Evolutionary conservation across 306 rosid species (phyloP), one percentile per base, ranked within the genome.

Genomic region (Cajanus cajan): DNA sequence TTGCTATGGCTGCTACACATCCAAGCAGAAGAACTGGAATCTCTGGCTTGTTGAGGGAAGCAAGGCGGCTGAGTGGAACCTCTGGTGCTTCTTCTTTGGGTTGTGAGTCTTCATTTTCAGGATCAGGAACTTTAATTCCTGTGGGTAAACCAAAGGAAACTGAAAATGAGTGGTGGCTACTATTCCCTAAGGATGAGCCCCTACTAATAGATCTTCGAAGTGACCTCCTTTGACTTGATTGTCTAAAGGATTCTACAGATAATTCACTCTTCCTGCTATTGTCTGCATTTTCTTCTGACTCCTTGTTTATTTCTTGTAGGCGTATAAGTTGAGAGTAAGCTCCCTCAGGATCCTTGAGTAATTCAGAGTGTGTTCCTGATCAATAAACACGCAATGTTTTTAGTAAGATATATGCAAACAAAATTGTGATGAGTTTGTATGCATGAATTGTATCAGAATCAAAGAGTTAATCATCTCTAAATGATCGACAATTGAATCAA

Each of bases 41-140:
- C 91, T 94, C 98, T 22, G 97, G 98, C 86, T 91, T 94, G 91
- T 94, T 94, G 24, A 91, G 92, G 82, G 88, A 71, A 62, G 90
- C 96, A 44, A 94, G 90, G 87, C 97, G 98, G 59, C 83, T 44
- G 11, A 94, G 83, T 3, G 96, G 82, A 71, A 91, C 88, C 16
- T 80, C 54, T 39, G 82, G 89, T 69, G 33, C 54, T 74, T 82
- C 4, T 78, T 90, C 74, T 51, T 69, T 62, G 44, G 74, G 64
- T 65, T 79, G 80, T 50, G 78, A 34, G 8, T 77, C 85, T 43
- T 67, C 82, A 15, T 2, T 45, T 14, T 87, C 78, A 28, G 68
- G 78, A 75, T 90, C 93, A 65, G 84, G 16, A n/a, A 81, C 70
- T 10, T 74, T 74, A 43, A 86, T 81, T 68, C 88, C 94, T 0